phyloP scores from a whole-genome alignment of 2,329 filamentous ascomycete species.

The Colletotrichum neosansevieriae region DNA sequence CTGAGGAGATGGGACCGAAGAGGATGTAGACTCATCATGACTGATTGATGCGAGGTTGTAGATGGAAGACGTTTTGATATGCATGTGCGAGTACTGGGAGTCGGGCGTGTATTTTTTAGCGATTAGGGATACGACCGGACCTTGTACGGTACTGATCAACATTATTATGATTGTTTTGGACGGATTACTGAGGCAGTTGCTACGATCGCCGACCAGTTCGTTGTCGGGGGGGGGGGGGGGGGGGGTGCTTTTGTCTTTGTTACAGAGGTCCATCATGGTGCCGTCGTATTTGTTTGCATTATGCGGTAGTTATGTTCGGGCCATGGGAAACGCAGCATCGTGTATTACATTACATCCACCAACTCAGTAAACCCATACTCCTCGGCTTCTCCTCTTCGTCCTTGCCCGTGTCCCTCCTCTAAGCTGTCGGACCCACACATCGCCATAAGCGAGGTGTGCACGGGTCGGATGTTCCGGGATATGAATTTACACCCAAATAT shows the following conservation, averaged over 20 bases:
- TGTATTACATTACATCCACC: neutral
- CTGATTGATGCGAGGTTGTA: neutral
- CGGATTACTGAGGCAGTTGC: neutral
- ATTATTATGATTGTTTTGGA: neutral
- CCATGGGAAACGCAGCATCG: neutral
- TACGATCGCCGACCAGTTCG: no score
- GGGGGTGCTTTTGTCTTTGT: no score
- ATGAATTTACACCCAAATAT: no score
- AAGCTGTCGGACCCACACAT: no score
- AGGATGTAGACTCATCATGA: slow-evolving; percentile 16
- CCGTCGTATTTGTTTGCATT: no score
- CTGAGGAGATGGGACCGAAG: slow-evolving; percentile 70
- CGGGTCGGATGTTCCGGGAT: no score
- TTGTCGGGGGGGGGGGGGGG: no score
- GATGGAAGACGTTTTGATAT: slow-evolving; percentile 15
- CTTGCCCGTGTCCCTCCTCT: slow-evolving; percentile 42
- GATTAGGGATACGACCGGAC: slow-evolving; percentile 14
- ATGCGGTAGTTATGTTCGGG: no score
- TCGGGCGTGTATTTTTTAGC: slow-evolving; percentile 10
- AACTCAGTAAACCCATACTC: neutral
- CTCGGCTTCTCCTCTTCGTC: neutral
- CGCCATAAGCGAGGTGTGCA: no score
- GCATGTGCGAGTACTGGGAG: slow-evolving; percentile 1
- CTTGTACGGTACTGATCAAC: neutral
- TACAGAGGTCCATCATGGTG: no score